A percentile compares a stretch with the other conserved stretches of the same genome.
Evolutionary conservation across 1,284 basidiomycete species (phyloP).

Genomic region (Mycosarcoma maydis): DNA sequence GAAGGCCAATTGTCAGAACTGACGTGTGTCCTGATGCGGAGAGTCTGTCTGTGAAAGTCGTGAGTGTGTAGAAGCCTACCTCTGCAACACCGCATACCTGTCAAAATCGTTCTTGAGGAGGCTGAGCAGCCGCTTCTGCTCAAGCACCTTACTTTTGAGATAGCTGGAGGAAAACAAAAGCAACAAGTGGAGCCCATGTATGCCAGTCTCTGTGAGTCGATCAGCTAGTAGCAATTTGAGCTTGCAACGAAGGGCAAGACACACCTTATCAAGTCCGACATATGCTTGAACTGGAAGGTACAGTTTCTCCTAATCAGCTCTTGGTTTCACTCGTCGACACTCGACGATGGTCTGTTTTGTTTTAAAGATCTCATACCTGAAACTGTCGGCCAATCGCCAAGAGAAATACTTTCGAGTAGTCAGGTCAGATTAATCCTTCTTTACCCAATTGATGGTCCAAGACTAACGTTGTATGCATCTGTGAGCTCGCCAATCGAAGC

Average conservation of each 20-base stretch:
- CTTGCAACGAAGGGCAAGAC: neutral
- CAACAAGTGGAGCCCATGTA: too few relatives aligned
- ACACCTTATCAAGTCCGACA: conserved; percentile 30
- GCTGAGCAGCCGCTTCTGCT: conserved; percentile 35
- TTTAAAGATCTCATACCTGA: conserved; percentile 40
- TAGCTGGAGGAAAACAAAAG: too few relatives aligned
- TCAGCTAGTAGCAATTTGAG: too few relatives aligned
- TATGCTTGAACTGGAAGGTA: conserved; percentile 28
- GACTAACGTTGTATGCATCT: conserved; percentile 6
- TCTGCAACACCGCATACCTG: conserved; percentile 6
- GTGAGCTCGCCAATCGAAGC: conserved; percentile 10
- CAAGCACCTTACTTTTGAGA: conserved; percentile 21
- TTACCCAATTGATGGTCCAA: too few relatives aligned
- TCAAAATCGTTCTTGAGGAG: conserved; percentile 21
- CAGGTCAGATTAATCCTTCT: neutral
- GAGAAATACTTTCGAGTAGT: too few relatives aligned
- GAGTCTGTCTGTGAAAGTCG: neutral
- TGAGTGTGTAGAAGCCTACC: conserved; percentile 2
- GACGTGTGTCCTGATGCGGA: neutral
- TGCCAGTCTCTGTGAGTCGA: too few relatives aligned
- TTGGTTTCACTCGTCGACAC: too few relatives aligned
- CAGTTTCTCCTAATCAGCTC: too few relatives aligned
- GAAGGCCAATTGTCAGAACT: neutral
- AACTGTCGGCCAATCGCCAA: too few relatives aligned
- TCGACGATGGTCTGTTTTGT: too few relatives aligned